Evolutionary conservation across 495 filamentous ascomycete genomes (phyloP).

Genomic region (Parathielavia appendiculata): DNA sequence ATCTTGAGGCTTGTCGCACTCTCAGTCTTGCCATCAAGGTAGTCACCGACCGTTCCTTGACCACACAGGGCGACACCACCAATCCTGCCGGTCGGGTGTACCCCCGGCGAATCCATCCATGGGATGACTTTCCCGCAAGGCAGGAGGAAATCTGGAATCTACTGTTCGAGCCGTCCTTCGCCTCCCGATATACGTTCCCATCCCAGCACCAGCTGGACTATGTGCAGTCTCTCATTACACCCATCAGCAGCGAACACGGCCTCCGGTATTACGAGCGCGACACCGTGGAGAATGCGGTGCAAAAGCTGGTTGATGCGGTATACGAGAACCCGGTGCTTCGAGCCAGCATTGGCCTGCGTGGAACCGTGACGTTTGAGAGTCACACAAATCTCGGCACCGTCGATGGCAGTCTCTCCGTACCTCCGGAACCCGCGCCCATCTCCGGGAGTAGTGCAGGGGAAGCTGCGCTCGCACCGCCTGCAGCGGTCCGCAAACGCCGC

Average conservation of each 20-base stretch:
- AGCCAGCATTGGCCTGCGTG: constrained; percentile 23
- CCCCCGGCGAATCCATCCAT: constrained; percentile 34
- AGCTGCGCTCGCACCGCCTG: constrained; percentile 13
- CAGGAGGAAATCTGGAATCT: constrained; percentile 29
- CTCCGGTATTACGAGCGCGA: constrained; percentile 31
- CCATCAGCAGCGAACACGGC: constrained; percentile 30
- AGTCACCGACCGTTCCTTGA: constrained; percentile 30
- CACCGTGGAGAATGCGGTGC: constrained; percentile 29
- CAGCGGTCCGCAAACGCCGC: constrained; percentile 9
- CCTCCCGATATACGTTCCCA: constrained; percentile 25
- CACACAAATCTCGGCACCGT: constrained; percentile 30
- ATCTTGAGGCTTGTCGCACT: constrained; percentile 32
- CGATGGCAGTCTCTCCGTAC: constrained; percentile 14
- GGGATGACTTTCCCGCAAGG: constrained; percentile 26
- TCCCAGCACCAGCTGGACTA: constrained; percentile 32
- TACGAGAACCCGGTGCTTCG: constrained; percentile 28
- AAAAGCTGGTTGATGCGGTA: constrained; percentile 26
- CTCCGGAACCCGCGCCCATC: constrained; percentile 20
- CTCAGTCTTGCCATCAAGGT: constrained; percentile 31
- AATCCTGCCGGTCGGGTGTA: constrained; percentile 32
- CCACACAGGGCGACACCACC: constrained; percentile 31
- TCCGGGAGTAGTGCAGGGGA: constrained; percentile 13
- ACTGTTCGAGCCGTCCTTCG: constrained; percentile 25
- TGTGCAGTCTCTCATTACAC: constrained; percentile 21
- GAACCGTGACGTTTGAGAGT: constrained; percentile 34